Conservation (phyloP, 495 filamentous ascomycete genomes). For the Copromyces sp. region DNA sequence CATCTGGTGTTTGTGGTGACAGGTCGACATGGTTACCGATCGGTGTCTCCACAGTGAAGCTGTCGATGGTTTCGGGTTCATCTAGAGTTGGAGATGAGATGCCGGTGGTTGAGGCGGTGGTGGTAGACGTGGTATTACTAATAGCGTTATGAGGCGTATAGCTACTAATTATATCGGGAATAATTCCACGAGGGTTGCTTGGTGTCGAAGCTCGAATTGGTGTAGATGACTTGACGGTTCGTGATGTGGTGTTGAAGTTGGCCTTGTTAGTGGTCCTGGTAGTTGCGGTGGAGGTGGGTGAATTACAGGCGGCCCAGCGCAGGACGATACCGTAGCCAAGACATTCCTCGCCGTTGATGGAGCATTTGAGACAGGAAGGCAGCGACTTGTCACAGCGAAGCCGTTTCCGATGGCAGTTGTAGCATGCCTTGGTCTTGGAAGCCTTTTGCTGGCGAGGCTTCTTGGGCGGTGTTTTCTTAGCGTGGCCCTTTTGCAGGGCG, state of each 20-base stretch:
- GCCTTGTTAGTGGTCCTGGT: background rate
- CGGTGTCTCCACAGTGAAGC: background rate
- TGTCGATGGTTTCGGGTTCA: background rate
- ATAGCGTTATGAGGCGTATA: background rate
- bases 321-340: constrained; percentile 34
- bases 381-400: constrained; percentile 44
- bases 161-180: background rate
- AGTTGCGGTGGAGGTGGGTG: background rate
- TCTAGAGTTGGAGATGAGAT: background rate
- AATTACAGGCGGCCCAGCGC: constrained; percentile 23
- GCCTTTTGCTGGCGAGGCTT: background rate
- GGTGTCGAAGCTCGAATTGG: background rate
- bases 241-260: background rate
- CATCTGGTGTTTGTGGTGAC: background rate
- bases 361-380: constrained; percentile 40
- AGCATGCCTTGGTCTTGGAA: constrained; percentile 9
- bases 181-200: background rate
- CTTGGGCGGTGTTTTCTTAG: background rate
- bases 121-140: background rate
- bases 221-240: background rate
- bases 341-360: constrained; percentile 36
- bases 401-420: constrained; percentile 39
- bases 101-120: background rate
- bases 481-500: background rate
- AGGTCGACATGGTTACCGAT: background rate